Evolutionary conservation across 2,329 filamentous ascomycete genomes (phyloP).

Genomic region (Fusarium sp.): DNA sequence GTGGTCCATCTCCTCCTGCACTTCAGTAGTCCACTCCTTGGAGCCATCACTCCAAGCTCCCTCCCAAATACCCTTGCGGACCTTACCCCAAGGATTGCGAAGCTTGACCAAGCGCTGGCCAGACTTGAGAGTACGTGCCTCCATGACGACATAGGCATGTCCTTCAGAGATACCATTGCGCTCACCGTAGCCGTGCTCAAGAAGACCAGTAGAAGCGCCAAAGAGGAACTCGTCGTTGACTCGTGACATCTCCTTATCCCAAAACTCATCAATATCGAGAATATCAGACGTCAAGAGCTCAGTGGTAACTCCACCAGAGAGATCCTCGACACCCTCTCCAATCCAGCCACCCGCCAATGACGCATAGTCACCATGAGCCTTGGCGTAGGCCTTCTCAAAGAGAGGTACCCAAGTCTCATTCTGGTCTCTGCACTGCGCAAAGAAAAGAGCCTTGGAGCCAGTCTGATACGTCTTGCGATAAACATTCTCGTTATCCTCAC

Average conservation of each 20-base stretch:
- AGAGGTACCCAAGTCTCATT: constrained; percentile 86
- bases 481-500: constrained; percentile 74
- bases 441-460: constrained; percentile 79
- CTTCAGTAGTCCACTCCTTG: constrained; percentile 68
- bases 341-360: constrained; percentile 76
- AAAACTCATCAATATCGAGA: constrained; percentile 81
- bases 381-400: constrained; percentile 84
- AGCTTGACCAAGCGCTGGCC: constrained; percentile 65
- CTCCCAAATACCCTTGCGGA: constrained; percentile 66
- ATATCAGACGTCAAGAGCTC: constrained; percentile 75
- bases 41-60: constrained; percentile 67
- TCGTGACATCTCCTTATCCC: constrained; percentile 80
- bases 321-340: constrained; percentile 66
- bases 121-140: constrained; percentile 60
- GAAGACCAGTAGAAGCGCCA: constrained; percentile 71
- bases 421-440: constrained; percentile 76
- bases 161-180: constrained; percentile 66
- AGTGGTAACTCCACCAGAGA: constrained; percentile 74
- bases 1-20: constrained; percentile 64
- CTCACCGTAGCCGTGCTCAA: constrained; percentile 68
- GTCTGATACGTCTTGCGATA: constrained; percentile 77
- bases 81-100: constrained; percentile 68
- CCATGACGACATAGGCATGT: constrained; percentile 69
- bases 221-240: constrained; percentile 84
- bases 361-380: constrained; percentile 80